Base-by-base conservation (phyloP, 2,329 filamentous ascomycete genomes). In the Diaporthe aspalathi region DNA sequence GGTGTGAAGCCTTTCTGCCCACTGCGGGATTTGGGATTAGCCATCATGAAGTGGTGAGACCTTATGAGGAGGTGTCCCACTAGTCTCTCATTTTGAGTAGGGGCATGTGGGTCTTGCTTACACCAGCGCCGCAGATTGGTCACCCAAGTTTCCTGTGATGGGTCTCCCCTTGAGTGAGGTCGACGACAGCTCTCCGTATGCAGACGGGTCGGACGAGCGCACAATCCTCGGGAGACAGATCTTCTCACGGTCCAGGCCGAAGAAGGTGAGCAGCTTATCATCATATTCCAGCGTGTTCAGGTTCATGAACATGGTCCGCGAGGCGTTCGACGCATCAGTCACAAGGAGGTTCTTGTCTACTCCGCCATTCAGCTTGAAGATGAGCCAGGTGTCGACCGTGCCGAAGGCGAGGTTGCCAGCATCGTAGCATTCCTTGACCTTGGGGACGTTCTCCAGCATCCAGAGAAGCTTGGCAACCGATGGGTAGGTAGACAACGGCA, bases 281-380 rank as follows among this genome's bases (percentile, higher is more conserved):
- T 95, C 93, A 81, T 97, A 97, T 76, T 94, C 81, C 71, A 94
- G 86, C 12, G 91, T 95, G 76, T 90, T 87, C 68, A 97, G 86
- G 82, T 97, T 94, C 92, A 97, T 95, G 81, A 97, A 96, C 94
- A 97, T 97, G 72, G 94, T 97, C 78, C 94, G 87, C 67, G 93
- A 95, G 22, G 94, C 94, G 79, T 97, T 97, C 71, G 93, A 94
- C 53, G 92, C 90, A 80, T 97, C 94, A 0, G 94, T 96, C 71
- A 97, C 93, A 78, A 93, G 91, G 50, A 94, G 82, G 60, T 89
- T 88, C n/a, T 75, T 79, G 72, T 89, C 86, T 38, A 84, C 85
- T 57, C 92, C 91, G 70, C 93, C 94, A 77, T 97, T 94, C 67
- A 97, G 88, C 76, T 91, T 91, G 83, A 94, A 97, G 68, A 97